These are phyloP conservation scores for Gentiana dahurica DNA, from an alignment of 257 asterid genomes.

Conservation along the genomic window DNA sequence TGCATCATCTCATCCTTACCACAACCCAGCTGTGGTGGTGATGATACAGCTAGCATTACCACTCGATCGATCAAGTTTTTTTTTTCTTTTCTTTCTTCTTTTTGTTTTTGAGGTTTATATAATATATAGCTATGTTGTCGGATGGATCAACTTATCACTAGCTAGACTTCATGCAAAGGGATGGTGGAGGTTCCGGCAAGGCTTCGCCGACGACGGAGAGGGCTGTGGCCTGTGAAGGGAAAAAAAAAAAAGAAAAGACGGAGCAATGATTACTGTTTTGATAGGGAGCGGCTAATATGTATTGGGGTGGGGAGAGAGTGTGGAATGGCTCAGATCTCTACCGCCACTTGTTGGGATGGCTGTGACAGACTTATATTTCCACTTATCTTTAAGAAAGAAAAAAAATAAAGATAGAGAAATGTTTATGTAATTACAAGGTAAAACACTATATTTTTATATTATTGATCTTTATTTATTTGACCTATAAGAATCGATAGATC, in stretches of 20 bases:
- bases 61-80: too few relatives aligned
- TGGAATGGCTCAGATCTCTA: conserved; percentile 26
- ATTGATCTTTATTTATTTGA: too few relatives aligned
- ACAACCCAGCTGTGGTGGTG: conserved; percentile 15
- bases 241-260: neutral
- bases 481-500: too few relatives aligned
- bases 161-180: too few relatives aligned
- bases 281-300: neutral
- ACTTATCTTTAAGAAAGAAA: too few relatives aligned
- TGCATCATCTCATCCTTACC: conserved; percentile 27
- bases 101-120: too few relatives aligned
- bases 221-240: neutral
- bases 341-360: conserved; percentile 45
- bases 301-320: conserved; percentile 16
- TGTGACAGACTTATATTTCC: conserved; percentile 33
- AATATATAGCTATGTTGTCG: too few relatives aligned
- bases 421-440: too few relatives aligned
- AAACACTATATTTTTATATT: too few relatives aligned
- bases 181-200: neutral
- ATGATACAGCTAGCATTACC: conserved; percentile 64
- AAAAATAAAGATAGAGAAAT: too few relatives aligned
- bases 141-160: too few relatives aligned
- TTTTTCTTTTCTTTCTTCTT: neutral
- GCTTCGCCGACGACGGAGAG: conserved; percentile 5
- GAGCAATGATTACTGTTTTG: neutral